Evolutionary conservation across 768 basidiomycete genomes (phyloP).

Genomic region (Cubamyces sp.): DNA sequence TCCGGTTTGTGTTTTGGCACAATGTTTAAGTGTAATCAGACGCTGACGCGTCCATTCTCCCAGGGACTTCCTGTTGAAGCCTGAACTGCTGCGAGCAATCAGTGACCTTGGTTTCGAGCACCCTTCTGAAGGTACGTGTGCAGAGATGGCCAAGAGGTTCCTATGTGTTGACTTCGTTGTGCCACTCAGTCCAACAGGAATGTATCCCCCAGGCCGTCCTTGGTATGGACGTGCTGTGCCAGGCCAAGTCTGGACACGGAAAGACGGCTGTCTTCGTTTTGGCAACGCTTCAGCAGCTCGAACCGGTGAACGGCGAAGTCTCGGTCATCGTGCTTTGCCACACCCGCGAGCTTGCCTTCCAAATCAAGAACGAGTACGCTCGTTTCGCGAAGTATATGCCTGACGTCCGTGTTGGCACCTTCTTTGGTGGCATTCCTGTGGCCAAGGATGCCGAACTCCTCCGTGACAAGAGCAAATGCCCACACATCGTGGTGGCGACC

Average conservation of each 20-base stretch:
- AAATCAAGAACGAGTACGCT: slow-evolving; percentile 99
- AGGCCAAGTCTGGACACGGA: slow-evolving; percentile 98
- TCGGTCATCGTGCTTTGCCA: slow-evolving; percentile 98
- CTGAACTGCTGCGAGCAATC: slow-evolving; percentile 95
- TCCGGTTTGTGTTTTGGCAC: slow-evolving; percentile 63
- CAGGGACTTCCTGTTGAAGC: slow-evolving; percentile 98
- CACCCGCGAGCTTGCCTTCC: slow-evolving; percentile 98
- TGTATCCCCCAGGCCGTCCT: slow-evolving; percentile 99
- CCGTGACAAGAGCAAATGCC: slow-evolving; percentile 96
- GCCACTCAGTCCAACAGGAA: slow-evolving; percentile 90
- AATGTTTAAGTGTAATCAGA: slow-evolving; percentile 11
- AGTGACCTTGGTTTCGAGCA: slow-evolving; percentile 99
- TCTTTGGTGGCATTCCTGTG: slow-evolving; percentile 96
- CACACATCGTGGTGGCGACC: slow-evolving; percentile 98
- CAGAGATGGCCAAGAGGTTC: not conserved
- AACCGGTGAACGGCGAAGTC: slow-evolving; percentile 97
- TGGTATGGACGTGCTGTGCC: slow-evolving; percentile 99
- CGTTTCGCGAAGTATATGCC: slow-evolving; percentile 99
- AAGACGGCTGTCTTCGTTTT: slow-evolving; percentile 99
- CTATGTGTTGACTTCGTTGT: slow-evolving; percentile 3
- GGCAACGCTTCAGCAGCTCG: slow-evolving; percentile 96
- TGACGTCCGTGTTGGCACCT: slow-evolving; percentile 94
- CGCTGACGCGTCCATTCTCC: slow-evolving; percentile 25
- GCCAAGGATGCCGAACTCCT: slow-evolving; percentile 92
- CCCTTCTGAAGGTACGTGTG: slow-evolving; percentile 88